These are phyloP conservation scores for Trichosporon faecale DNA, from an alignment of 1,284 basidiomycete genomes.

Conservation along the genomic window DNA sequence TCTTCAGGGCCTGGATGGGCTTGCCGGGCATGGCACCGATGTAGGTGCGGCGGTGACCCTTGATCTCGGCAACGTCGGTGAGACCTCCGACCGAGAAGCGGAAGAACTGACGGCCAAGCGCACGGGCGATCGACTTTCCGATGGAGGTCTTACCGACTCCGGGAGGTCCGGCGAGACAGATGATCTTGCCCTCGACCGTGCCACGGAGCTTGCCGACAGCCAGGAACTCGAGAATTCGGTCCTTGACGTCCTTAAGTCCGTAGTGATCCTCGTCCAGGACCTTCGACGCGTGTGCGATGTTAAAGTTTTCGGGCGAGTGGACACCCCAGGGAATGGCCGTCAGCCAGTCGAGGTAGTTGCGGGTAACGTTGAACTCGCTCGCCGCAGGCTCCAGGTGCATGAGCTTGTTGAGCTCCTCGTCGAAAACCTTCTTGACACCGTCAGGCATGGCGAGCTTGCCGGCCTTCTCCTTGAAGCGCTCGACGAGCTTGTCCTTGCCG, in stretches of 20 bases:
- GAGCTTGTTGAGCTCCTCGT: constrained; percentile 92
- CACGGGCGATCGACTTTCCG: constrained; percentile 68
- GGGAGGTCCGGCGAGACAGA: constrained; percentile 93
- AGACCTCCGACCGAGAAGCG: constrained; percentile 91
- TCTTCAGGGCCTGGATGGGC: constrained; percentile 95
- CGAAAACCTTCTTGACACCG: constrained; percentile 86
- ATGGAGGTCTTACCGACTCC: constrained; percentile 96
- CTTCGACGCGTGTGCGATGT: constrained; percentile 74
- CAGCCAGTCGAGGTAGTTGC: constrained; percentile 94
- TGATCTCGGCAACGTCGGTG: constrained; percentile 98
- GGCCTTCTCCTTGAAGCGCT: constrained; percentile 92
- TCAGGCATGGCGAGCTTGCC: constrained; percentile 88
- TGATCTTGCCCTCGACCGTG: constrained; percentile 97
- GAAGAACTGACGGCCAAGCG: constrained; percentile 52
- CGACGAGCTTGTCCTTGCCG: constrained; percentile 95
- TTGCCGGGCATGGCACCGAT: constrained; percentile 95
- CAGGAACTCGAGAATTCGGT: constrained; percentile 95
- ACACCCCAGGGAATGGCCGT: constrained; percentile 97
- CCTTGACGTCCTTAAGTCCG: constrained; percentile 91
- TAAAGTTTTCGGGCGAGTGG: constrained; percentile 90
- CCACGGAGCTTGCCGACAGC: constrained; percentile 96
- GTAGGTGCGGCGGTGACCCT: constrained; percentile 95
- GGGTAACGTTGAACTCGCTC: constrained; percentile 91
- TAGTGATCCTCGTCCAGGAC: constrained; percentile 97
- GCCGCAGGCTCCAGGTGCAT: constrained; percentile 87